Evolutionary conservation across 176 grass and related monocot genomes (phyloP).

Genomic region (Thalia dealbata): DNA sequence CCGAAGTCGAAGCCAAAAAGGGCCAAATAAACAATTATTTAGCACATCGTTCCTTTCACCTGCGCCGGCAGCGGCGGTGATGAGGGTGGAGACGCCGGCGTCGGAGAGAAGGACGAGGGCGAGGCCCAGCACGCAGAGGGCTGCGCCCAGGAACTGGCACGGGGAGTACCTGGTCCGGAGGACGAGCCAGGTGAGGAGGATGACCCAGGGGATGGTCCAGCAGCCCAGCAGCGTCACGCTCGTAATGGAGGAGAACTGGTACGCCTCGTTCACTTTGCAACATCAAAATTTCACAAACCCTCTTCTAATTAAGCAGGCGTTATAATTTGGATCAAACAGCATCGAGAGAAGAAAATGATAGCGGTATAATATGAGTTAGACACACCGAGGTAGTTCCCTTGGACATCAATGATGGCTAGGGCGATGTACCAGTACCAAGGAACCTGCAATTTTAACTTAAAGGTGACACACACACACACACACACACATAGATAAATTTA

Average conservation of each 20-base stretch:
- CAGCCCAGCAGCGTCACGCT: conserved; percentile 67
- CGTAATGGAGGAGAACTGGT: conserved; percentile 72
- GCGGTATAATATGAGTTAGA: no score
- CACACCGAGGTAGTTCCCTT: conserved; percentile 66
- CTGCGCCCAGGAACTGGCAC: conserved; percentile 46
- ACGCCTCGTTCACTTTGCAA: conserved; percentile 61
- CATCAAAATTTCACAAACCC: background rate
- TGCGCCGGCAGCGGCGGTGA: no score
- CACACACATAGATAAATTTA: no score
- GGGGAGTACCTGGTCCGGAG: conserved; percentile 56
- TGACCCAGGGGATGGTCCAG: conserved; percentile 69
- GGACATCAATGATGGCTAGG: conserved; percentile 61
- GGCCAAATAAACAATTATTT: no score
- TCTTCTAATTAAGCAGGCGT: no score
- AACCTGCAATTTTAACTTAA: no score
- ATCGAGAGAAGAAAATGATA: no score
- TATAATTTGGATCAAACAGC: no score
- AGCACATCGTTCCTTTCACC: no score
- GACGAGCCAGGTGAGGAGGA: conserved; percentile 56
- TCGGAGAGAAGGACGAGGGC: conserved; percentile 66
- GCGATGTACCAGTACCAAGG: conserved; percentile 82
- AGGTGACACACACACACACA: no score
- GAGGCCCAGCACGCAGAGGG: conserved; percentile 44
- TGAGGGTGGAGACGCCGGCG: conserved; percentile 21
- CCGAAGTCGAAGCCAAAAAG: no score